Base-by-base conservation (phyloP, 2,329 filamentous ascomycete genomes). In the Fusarium secorum region DNA sequence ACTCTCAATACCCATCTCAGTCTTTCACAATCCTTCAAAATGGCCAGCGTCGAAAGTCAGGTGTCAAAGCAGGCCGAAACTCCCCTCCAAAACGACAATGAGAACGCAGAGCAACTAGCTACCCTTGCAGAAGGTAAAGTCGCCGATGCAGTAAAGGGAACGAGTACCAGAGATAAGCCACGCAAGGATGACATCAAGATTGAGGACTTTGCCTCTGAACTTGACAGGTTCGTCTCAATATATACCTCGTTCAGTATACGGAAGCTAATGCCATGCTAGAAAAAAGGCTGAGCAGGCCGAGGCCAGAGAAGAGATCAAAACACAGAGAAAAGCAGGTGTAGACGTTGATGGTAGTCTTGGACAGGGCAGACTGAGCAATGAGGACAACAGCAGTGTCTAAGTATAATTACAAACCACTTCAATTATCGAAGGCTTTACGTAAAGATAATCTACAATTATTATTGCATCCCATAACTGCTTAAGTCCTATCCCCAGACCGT, bases 81-180 rank as follows among this genome's bases (percentile, higher is more conserved):
- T 41, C 56, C 56, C 20, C 64, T 68, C 0, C 66, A 74, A 38
- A 74, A 74, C 24, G 53, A 69, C 17, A 74, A 74, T n/a, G 71
- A 72, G 42, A 52, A 74, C 24, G 66, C 66, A 18, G 72, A 74
- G 28, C 72, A 74, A 32, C 28, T 74, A 10, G 72, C 68, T 6
- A 74, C 71, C 9, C 55, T 74, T 4, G 55, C 72, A 32, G 72
- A 74, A 53, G 72, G 72, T 33, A 74, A 74, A 32, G 66, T 74
- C 24, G 72, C 72, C 5, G 69, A 70, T 44, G 72, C 69, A 20
- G 71, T 74, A 2, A 64, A 74, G 46, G 45, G 44, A 6, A 46
- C 66, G 11, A 68, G 42, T 33, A 64, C 45, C n/a, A 64, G 71
- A 51, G 69, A 74, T 11, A 63, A 68, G 48, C 54, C 68, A 17